These are phyloP conservation scores for Boletus insuetus DNA, from an alignment of 768 basidiomycete species.

Conservation along the genomic window DNA sequence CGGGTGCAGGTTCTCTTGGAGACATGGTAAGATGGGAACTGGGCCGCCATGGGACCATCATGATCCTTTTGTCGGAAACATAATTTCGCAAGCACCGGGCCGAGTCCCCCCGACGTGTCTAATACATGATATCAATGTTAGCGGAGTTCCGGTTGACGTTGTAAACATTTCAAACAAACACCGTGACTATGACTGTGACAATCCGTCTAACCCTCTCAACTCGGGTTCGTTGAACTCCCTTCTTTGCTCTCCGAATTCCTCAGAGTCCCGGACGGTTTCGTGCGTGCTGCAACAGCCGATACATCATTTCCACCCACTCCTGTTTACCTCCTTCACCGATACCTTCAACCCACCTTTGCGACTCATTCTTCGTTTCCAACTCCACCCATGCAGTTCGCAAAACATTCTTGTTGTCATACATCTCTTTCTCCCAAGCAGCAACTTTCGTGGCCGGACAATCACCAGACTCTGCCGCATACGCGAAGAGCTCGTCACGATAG, in stretches of 20 bases:
- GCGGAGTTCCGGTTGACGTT: too few relatives aligned
- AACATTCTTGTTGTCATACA: conserved; percentile 46
- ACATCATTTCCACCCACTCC: conserved; percentile 61
- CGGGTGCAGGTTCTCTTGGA: conserved; percentile 18
- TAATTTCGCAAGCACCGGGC: too few relatives aligned
- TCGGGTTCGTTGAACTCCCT: neutral
- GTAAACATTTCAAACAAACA: too few relatives aligned
- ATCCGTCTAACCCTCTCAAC: too few relatives aligned
- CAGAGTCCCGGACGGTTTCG: neutral
- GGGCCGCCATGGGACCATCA: neutral
- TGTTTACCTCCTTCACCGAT: conserved; percentile 55
- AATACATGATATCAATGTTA: too few relatives aligned
- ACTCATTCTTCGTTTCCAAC: conserved; percentile 55
- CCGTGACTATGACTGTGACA: too few relatives aligned
- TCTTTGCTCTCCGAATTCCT: neutral
- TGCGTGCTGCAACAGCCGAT: conserved; percentile 28
- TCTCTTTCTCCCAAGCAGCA: conserved; percentile 55
- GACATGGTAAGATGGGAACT: conserved; percentile 11
- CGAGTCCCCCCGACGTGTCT: too few relatives aligned
- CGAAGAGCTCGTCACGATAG: conserved; percentile 60
- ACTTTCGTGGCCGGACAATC: conserved; percentile 36
- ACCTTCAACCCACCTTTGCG: conserved; percentile 56
- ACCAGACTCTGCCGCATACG: conserved; percentile 40
- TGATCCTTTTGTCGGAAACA: neutral
- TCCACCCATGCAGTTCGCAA: conserved; percentile 58